phyloP scores from a whole-genome alignment of 108 stramenopile genomes.

The Phaeodactylum tricornutum region DNA sequence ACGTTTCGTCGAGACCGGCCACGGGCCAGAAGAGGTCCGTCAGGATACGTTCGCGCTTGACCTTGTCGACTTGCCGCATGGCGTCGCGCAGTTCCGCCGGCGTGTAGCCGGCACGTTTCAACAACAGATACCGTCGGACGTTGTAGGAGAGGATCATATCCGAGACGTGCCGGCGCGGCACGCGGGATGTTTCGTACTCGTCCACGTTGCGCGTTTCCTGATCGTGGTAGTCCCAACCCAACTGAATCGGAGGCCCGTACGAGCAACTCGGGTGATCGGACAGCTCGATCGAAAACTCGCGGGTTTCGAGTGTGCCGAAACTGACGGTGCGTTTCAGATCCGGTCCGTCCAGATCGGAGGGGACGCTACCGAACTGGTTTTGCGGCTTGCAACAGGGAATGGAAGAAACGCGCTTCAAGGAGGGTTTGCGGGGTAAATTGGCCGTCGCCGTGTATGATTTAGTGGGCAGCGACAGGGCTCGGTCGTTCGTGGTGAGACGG shows the following conservation, averaged over 20 bases:
- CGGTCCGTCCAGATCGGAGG: too few relatives aligned
- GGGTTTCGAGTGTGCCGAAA: conserved; percentile 37
- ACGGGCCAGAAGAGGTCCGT: conserved; percentile 27
- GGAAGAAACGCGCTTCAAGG: too few relatives aligned
- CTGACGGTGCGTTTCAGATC: conserved; percentile 33
- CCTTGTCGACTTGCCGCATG: conserved; percentile 29
- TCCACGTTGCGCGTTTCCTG: conserved; percentile 21
- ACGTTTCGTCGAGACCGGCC: conserved; percentile 16
- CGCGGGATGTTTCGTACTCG: conserved; percentile 16
- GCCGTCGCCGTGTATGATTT: too few relatives aligned
- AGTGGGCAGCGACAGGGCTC: too few relatives aligned
- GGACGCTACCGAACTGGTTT: too few relatives aligned
- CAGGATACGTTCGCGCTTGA: conserved; percentile 27
- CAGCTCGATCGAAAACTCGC: conserved; percentile 38
- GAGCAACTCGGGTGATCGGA: conserved; percentile 58
- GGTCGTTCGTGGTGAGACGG: too few relatives aligned
- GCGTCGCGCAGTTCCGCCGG: conserved; percentile 22
- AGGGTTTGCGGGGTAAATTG: too few relatives aligned
- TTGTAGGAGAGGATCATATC: conserved; percentile 33
- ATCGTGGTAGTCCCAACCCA: conserved; percentile 48
- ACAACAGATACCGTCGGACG: conserved; percentile 27
- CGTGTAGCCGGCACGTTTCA: conserved; percentile 33
- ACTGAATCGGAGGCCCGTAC: conserved; percentile 39
- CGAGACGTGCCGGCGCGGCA: conserved; percentile 8
- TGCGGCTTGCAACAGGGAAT: too few relatives aligned